Evolutionary conservation across 805 yeast species (phyloP).

Genomic region (Kazachstania martiniae): DNA sequence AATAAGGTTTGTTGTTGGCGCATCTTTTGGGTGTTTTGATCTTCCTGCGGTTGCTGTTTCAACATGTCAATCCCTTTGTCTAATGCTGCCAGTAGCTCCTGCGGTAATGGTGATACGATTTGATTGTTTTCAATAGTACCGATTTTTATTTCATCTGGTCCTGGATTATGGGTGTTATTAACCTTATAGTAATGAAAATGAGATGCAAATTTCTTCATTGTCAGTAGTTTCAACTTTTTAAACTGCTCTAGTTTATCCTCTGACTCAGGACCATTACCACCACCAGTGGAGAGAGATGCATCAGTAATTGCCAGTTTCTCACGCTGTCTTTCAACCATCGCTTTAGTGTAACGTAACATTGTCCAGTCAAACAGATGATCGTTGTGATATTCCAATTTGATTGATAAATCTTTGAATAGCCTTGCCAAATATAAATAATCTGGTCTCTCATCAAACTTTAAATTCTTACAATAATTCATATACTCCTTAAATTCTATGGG

Average conservation of each 20-base stretch:
- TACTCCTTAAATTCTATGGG: constrained; percentile 86
- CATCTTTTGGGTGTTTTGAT: too few species aligned
- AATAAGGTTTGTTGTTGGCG: too few species aligned
- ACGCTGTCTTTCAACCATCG: constrained; percentile 23
- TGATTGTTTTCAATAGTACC: constrained; percentile 21
- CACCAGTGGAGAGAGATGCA: background rate
- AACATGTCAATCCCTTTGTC: constrained; percentile 25
- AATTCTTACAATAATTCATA: constrained; percentile 77
- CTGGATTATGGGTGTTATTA: constrained; percentile 26
- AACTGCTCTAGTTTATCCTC: constrained; percentile 24
- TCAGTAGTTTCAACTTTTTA: constrained; percentile 24
- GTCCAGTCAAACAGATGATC: constrained; percentile 98
- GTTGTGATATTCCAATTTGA: constrained; percentile 79
- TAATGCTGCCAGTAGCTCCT: constrained; percentile 22
- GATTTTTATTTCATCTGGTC: constrained; percentile 26
- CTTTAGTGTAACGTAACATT: constrained; percentile 33
- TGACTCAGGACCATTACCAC: background rate
- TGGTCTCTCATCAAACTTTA: constrained; percentile 93
- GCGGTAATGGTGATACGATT: constrained; percentile 17
- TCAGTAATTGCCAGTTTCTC: constrained; percentile 5
- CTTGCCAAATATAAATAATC: constrained; percentile 84
- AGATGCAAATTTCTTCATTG: constrained; percentile 28
- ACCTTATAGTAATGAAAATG: constrained; percentile 28
- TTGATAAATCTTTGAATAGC: constrained; percentile 78
- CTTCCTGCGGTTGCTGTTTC: too few species aligned